Conservation (phyloP, 306 rosid genomes). For the Cicer judaicum region DNA sequence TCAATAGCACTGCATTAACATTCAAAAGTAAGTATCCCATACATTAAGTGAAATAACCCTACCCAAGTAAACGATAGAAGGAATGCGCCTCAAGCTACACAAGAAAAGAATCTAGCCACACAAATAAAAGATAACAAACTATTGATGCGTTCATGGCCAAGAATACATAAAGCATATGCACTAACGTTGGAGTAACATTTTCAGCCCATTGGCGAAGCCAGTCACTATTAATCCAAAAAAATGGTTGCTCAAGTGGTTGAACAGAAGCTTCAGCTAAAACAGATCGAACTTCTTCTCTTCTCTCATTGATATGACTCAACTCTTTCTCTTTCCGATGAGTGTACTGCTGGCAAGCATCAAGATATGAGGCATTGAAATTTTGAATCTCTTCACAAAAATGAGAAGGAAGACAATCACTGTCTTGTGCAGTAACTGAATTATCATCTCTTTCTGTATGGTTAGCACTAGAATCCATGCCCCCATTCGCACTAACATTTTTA, state of each 20-base stretch:
- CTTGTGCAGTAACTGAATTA: conserved; percentile 48
- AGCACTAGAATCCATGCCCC: conserved; percentile 44
- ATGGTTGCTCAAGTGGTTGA: conserved; percentile 65
- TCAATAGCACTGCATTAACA: conserved; percentile 69
- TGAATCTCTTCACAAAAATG: conserved; percentile 77
- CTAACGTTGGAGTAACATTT: conserved; percentile 73
- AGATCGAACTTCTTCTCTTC: conserved; percentile 85
- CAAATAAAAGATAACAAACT: conserved; percentile 7
- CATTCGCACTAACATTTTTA: conserved; percentile 41
- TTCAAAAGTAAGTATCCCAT: conserved; percentile 25
- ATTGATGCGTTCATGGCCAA: background rate
- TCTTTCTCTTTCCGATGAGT: conserved; percentile 66
- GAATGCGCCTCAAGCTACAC: background rate
- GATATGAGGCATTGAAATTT: conserved; percentile 61
- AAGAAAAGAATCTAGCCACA: conserved; percentile 18
- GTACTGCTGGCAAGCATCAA: conserved; percentile 65
- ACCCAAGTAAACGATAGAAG: conserved; percentile 30
- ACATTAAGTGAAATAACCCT: conserved; percentile 35
- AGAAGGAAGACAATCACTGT: conserved; percentile 59
- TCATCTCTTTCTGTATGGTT: conserved; percentile 51
- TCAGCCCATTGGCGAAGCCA: conserved; percentile 99
- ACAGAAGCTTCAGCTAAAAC: conserved; percentile 86
- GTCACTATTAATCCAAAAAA: conserved; percentile 79
- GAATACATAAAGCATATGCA: conserved; percentile 30
- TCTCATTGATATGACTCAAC: conserved; percentile 60